A percentile compares a stretch with the other conserved stretches of the same genome.
phyloP scores from a whole-genome alignment of 2,329 filamentous ascomycete species.

The Trichoderma sp. region DNA sequence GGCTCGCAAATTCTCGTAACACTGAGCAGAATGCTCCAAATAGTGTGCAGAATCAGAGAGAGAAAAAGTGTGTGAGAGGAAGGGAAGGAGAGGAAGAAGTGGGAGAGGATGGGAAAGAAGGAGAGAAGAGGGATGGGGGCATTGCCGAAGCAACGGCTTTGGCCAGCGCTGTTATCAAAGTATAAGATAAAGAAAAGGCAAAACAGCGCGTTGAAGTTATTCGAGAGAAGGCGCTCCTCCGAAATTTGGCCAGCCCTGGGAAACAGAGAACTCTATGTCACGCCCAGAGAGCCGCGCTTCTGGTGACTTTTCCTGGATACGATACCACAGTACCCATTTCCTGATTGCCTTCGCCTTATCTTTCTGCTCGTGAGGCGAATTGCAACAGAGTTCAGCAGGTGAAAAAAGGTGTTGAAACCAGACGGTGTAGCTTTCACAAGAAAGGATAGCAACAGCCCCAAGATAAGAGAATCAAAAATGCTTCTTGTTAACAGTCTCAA shows the following conservation, averaged over 20 bases:
- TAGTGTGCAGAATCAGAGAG: not conserved
- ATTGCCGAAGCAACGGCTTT: not conserved
- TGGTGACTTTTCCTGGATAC: not conserved
- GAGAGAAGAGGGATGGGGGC: not conserved
- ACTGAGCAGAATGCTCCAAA: not conserved
- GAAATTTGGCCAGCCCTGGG: not conserved
- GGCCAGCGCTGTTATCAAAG: not conserved
- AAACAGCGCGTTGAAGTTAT: not conserved
- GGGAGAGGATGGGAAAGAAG: not conserved
- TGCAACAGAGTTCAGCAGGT: not conserved
- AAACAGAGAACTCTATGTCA: not conserved
- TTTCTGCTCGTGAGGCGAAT: not conserved
- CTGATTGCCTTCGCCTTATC: not conserved
- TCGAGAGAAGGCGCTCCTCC: not conserved
- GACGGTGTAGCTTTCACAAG: not conserved
- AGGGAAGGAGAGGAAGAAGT: not conserved
- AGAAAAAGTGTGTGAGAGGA: not conserved
- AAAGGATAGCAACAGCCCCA: not conserved
- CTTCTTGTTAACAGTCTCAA: not conserved
- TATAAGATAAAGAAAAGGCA: not conserved
- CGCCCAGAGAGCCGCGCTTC: not conserved
- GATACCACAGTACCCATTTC: not conserved
- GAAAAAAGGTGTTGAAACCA: not conserved
- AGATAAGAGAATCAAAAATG: not conserved
- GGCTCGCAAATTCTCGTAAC: not conserved